Base-by-base conservation (phyloP, 2,329 filamentous ascomycete genomes). In the Alternaria longipes region DNA sequence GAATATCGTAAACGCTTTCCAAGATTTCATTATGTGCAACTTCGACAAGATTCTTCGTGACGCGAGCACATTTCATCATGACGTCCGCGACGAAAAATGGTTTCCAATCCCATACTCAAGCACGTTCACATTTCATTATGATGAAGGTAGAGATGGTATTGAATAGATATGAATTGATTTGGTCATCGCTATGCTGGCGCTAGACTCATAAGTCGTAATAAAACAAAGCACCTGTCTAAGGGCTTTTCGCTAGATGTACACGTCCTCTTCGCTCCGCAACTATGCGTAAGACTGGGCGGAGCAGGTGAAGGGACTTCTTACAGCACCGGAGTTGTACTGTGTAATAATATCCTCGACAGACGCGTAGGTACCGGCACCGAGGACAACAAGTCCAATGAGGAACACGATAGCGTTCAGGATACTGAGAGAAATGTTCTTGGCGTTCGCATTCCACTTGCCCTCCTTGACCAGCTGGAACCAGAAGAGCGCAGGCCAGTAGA, bases 331-430 rank as follows among this genome's bases (percentile, higher is more conserved):
- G 30, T 61, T 71, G 63, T 82, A 83, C 68, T 79, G 74, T 24
- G 78, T 70, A 6, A 79, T 69, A 49, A 83, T 83, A 61, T 83
- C 81, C 71, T 80, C 67, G 18, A 82, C 80, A 59, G 73, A 78
- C 3, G 81, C 79, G 58, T 83, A 83, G 9, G 81, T 81, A 47
- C 82, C 82, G 12, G 78, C 77, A 16, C 73, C 77, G 22, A 78
- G 60, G 8, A 79, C 71, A 2, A 70, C 63, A 7, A 78, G 55
- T 14, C 74, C 78, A 44, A 79, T 74, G 20, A 72, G 14, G 34
- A 79, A 67, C 1, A 76, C 65, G 4, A 59, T 11, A 1, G 63
- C 58, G 59, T 78, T 79, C 24, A 75, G 32, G 6, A 78, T 60
- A 41, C 69, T 71, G 8, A 77, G 53, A 0, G 42, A 40, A 22